Evolutionary conservation across 2,329 filamentous ascomycete genomes (phyloP).

Genomic region (Xylaria sp.): DNA sequence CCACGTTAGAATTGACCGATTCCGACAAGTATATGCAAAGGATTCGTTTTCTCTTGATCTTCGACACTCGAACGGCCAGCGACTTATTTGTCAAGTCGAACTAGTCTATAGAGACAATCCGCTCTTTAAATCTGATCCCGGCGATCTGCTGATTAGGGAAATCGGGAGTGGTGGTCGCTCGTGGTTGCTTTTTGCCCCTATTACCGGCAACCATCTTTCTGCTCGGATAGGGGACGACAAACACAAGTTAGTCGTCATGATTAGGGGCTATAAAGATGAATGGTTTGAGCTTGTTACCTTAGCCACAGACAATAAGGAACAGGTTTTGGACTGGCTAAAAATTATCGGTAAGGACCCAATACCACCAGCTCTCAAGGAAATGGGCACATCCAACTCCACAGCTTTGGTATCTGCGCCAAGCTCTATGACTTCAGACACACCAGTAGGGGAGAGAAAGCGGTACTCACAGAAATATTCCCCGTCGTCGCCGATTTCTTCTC

Average conservation of each 20-base stretch:
- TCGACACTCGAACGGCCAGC: slow-evolving; percentile 85
- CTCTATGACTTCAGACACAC: slow-evolving; percentile 42
- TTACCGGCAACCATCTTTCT: slow-evolving; percentile 75
- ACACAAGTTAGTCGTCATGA: slow-evolving; percentile 83
- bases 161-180: slow-evolving; percentile 73
- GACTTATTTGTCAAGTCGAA: slow-evolving; percentile 88
- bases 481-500: slow-evolving; percentile 30
- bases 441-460: slow-evolving; percentile 47
- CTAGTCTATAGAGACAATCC: slow-evolving; percentile 83
- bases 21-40: slow-evolving; percentile 82
- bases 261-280: slow-evolving; percentile 73
- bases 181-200: slow-evolving; percentile 91
- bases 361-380: slow-evolving; percentile 50
- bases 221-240: slow-evolving; percentile 74
- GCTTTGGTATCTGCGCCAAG: slow-evolving; percentile 33
- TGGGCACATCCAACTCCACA: slow-evolving; percentile 37
- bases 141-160: slow-evolving; percentile 92
- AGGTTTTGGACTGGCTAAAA: slow-evolving; percentile 83
- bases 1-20: slow-evolving; percentile 73
- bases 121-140: slow-evolving; percentile 67
- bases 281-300: slow-evolving; percentile 90
- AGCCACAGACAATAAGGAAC: slow-evolving; percentile 74
- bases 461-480: slow-evolving; percentile 28
- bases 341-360: slow-evolving; percentile 67
- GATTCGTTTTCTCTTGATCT: slow-evolving; percentile 89